phyloP scores from a whole-genome alignment of 2,329 filamentous ascomycete species.

The Aspergillus oerlinghausenensis region DNA sequence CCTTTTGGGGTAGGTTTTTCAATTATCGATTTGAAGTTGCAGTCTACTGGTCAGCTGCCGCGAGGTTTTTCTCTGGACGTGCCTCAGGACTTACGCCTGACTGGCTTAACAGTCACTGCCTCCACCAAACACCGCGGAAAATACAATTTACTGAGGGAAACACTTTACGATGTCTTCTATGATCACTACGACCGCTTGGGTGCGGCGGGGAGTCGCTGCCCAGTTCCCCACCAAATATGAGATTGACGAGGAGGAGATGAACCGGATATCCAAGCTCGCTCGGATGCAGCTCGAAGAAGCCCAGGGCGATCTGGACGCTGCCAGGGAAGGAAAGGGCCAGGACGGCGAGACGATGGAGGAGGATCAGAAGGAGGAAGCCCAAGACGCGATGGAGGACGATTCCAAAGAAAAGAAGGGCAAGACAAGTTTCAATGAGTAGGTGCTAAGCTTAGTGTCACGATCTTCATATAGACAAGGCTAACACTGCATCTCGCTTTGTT shows the following conservation, averaged over 20 bases:
- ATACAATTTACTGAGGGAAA: neutral
- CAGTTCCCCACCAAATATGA: constrained; percentile 71
- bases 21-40: neutral
- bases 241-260: constrained; percentile 70
- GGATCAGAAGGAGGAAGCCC: constrained; percentile 22
- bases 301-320: constrained; percentile 75
- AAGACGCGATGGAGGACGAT: constrained; percentile 23
- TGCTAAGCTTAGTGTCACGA: neutral
- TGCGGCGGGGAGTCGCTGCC: constrained; percentile 70
- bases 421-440: constrained; percentile 3
- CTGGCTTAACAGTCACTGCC: neutral
- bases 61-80: neutral
- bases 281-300: constrained; percentile 86
- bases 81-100: neutral
- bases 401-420: constrained; percentile 18
- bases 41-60: neutral
- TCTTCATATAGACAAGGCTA: constrained; percentile 1
- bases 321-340: constrained; percentile 49
- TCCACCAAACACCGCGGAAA: neutral
- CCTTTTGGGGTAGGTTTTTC: neutral
- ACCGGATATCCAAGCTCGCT: constrained; percentile 68
- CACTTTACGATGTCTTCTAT: constrained; percentile 48
- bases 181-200: constrained; percentile 73
- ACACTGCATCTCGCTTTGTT: constrained; percentile 5
- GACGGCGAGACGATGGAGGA: constrained; percentile 39